Conservation (phyloP, 371 early-diverging fungal species). For the Mortierella sp. region DNA sequence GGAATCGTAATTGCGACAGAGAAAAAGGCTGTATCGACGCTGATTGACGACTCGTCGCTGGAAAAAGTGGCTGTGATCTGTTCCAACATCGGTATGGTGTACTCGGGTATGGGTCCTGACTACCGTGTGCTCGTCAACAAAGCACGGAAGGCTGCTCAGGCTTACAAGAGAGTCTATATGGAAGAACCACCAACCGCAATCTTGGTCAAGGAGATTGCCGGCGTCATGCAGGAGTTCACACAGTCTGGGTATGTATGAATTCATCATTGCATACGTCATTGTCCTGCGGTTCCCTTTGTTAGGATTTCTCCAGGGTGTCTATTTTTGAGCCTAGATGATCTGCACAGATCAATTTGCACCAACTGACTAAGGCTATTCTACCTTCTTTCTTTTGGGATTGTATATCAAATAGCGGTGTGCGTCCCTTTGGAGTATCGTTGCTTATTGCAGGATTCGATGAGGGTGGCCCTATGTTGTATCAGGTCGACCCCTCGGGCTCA, state of each 20-base stretch:
- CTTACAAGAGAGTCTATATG: conserved; percentile 92
- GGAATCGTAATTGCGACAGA: conserved; percentile 99
- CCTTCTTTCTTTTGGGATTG: not conserved
- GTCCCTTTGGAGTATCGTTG: conserved; percentile 99
- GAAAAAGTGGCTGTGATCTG: conserved; percentile 93
- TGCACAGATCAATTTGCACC: no score
- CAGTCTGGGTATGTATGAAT: conserved; percentile 97
- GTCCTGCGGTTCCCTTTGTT: no score
- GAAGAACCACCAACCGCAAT: conserved; percentile 95
- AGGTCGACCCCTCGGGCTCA: conserved; percentile 99
- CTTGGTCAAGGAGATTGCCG: conserved; percentile 95
- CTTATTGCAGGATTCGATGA: conserved; percentile 96
- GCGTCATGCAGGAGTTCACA: conserved; percentile 98
- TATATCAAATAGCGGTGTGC: conserved; percentile 86
- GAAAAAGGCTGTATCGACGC: conserved; percentile 93
- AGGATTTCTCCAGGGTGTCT: no score
- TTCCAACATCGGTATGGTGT: conserved; percentile 95
- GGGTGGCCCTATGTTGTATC: conserved; percentile 93
- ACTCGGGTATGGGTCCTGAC: conserved; percentile 99
- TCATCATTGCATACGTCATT: not conserved
- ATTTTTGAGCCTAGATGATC: no score
- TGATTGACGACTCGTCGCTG: conserved; percentile 92
- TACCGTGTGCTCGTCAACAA: conserved; percentile 94
- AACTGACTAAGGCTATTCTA: not conserved
- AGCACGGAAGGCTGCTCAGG: conserved; percentile 96